A percentile compares a stretch with the other conserved stretches of the same genome.
Conservation (phyloP, 495 filamentous ascomycete genomes). For the Daldinia caldariorum region DNA sequence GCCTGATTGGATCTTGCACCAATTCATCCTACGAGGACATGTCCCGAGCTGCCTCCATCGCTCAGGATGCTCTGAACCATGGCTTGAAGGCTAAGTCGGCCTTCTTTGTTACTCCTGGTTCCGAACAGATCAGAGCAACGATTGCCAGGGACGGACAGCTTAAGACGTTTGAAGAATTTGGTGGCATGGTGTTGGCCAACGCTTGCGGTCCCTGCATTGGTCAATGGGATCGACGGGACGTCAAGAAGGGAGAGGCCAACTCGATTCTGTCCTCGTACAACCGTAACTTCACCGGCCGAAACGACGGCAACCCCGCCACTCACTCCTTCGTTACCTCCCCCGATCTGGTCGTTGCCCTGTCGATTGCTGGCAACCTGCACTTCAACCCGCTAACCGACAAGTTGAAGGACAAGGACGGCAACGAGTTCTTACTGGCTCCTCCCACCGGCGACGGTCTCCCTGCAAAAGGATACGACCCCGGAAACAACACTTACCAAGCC, state of each 20-base stretch:
- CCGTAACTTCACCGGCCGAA: constrained; percentile 99
- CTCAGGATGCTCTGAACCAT: constrained; percentile 91
- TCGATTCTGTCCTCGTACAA: constrained; percentile 97
- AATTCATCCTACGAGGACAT: constrained; percentile 99
- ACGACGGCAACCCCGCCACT: constrained; percentile 98
- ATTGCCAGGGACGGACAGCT: constrained; percentile 96
- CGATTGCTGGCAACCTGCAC: constrained; percentile 87
- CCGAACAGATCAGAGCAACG: constrained; percentile 96
- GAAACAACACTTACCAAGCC: constrained; percentile 95
- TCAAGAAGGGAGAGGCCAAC: constrained; percentile 97
- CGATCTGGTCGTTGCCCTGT: constrained; percentile 92
- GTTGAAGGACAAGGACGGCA: constrained; percentile 96
- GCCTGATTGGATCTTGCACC: constrained; percentile 97
- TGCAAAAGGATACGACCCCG: constrained; percentile 85
- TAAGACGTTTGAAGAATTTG: constrained; percentile 95
- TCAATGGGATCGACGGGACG: constrained; percentile 95
- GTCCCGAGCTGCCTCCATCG: constrained; percentile 94
- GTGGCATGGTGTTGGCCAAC: constrained; percentile 95
- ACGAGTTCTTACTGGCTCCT: constrained; percentile 86
- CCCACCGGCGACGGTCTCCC: constrained; percentile 89
- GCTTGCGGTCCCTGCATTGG: constrained; percentile 84
- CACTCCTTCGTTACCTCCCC: constrained; percentile 99
- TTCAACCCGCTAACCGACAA: constrained; percentile 98
- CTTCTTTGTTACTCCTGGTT: constrained; percentile 96
- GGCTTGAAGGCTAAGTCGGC: constrained; percentile 92